Evolutionary conservation across 805 yeast species (phyloP), one percentile per base, ranked within the genome.

Genomic region (Saccharomycopsis schoenii): DNA sequence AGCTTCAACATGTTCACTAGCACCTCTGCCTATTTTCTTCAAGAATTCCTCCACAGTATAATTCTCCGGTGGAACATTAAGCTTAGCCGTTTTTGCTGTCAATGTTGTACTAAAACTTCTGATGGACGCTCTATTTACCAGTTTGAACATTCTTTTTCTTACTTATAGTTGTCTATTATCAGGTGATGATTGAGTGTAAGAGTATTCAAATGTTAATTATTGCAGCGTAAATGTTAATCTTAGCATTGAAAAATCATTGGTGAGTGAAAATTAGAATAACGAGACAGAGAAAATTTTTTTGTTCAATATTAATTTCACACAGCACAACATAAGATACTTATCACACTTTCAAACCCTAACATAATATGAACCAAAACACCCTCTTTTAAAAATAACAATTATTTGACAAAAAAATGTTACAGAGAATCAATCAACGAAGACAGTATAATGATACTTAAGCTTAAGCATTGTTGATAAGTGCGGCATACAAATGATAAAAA

Each of bases 11-110:
- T 85, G 84, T 69, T 91, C 96, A 25, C 74, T 67, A 65, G 84
- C 76, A 62, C 83, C 80, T 65, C 97, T 83, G 1, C 98, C 98
- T 61, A 93, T 90, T 67, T 79, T 81, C n/a, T 71, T 74, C 60
- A 93, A 78, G 68, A 93, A 93, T 0, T 91, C 76, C 62, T 80
- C 75, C 50, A 88, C 89, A 69, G 89, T 94, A 12, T 92, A 85
- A 11, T 83, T 79, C 24, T 70, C 69, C 25, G 69, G 69, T 57
- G 84, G 87, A 14, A 76, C 66, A 11, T 17, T 50, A 36, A 61
- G 58, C 58, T 59, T 51, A 21, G 50, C 43, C 14, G 55, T 55
- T 14, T 40, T 24, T 19, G 34, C 47, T 17, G 29, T 21, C 8
- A 57, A 17, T 15, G 58, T 47, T 15, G 57, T 58, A 11, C 61